phyloP scores from a whole-genome alignment of 2,329 filamentous ascomycete genomes.

The Exophiala oligosperma region DNA sequence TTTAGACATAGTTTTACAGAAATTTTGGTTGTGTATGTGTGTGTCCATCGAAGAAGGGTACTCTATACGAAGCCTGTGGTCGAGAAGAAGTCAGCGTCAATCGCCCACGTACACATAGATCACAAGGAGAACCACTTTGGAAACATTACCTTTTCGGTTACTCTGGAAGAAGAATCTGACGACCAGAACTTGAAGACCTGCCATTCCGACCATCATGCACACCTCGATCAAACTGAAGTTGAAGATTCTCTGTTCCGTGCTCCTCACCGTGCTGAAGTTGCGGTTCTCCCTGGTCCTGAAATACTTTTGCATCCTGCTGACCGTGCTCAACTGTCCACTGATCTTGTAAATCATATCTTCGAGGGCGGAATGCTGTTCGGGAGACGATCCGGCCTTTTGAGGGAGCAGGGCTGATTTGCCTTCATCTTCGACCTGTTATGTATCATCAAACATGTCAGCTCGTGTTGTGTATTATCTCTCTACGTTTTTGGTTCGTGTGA shows the following conservation, averaged over 20 bases:
- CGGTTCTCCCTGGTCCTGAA: conserved; percentile 98
- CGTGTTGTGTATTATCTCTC: too few species aligned
- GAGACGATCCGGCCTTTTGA: conserved; percentile 80
- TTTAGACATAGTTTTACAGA: background rate
- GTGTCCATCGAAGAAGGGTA: background rate
- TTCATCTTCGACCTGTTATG: conserved; percentile 81
- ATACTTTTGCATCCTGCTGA: conserved; percentile 97
- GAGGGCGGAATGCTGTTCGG: conserved; percentile 83
- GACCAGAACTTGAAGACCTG: conserved; percentile 92
- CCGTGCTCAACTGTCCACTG: conserved; percentile 87
- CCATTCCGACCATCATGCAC: conserved; percentile 90
- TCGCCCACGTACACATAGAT: too few species aligned
- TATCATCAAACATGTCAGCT: conserved; percentile 2
- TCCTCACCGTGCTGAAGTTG: conserved; percentile 96
- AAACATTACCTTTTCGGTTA: conserved; percentile 58
- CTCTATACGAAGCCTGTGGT: background rate
- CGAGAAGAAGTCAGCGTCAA: background rate
- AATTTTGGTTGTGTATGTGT: background rate
- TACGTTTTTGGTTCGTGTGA: too few species aligned
- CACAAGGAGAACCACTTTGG: background rate
- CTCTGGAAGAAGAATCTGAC: conserved; percentile 99
- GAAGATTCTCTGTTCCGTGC: conserved; percentile 92
- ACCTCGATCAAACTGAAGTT: conserved; percentile 96
- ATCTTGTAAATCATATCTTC: conserved; percentile 97
- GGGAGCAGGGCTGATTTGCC: conserved; percentile 69